phyloP scores from a whole-genome alignment of 139 green algal genomes.

The Mesotaenium endlicherianum region DNA sequence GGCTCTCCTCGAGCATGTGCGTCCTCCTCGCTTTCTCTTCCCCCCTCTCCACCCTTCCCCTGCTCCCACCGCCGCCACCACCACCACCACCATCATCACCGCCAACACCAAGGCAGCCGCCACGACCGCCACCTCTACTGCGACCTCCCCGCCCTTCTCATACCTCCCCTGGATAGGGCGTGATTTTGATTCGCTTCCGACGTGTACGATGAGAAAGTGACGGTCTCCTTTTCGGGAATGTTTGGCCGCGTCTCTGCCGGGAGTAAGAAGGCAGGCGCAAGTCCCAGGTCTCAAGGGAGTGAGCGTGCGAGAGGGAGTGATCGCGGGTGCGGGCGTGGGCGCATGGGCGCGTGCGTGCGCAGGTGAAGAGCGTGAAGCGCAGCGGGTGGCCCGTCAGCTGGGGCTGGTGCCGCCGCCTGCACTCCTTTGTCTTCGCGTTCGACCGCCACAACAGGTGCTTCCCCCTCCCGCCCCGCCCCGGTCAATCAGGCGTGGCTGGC shows the following conservation, averaged over 20 bases:
- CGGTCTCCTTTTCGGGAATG: neutral
- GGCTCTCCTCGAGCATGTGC: constrained; percentile 22
- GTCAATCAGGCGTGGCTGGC: neutral
- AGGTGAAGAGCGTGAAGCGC: neutral
- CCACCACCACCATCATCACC: neutral
- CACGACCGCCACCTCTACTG: neutral
- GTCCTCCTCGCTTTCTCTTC: neutral
- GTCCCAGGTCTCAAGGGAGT: no score
- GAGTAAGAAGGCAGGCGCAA: no score
- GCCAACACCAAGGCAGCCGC: neutral
- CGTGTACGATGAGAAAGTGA: neutral
- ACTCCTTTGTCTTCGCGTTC: constrained; percentile 45
- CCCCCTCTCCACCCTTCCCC: neutral
- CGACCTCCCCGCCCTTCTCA: no score
- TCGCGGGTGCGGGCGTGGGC: no score
- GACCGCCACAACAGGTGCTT: constrained; percentile 34
- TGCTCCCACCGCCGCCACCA: neutral
- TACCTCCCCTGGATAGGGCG: no score
- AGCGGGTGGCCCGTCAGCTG: constrained; percentile 18
- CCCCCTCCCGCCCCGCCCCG: neutral
- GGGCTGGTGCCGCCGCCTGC: constrained; percentile 20
- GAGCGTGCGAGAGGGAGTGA: no score
- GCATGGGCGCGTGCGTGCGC: no score
- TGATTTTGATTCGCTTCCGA: neutral
- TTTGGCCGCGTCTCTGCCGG: neutral